These are phyloP conservation scores for Scedosporium apiospermum DNA, from an alignment of 2,329 filamentous ascomycete genomes.

Conservation along the genomic window DNA sequence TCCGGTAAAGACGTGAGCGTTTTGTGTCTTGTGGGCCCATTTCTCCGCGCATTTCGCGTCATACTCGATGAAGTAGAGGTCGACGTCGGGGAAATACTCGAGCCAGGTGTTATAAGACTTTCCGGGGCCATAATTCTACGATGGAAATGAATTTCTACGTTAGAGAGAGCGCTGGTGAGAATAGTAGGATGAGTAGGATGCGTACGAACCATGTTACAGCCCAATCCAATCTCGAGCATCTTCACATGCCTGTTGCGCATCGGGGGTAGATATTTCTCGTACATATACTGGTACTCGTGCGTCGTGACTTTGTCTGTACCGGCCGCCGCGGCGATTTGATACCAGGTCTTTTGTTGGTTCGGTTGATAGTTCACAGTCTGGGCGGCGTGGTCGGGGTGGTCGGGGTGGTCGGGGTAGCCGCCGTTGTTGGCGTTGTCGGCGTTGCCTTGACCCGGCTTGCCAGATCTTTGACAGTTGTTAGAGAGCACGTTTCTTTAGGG, in stretches of 20 bases:
- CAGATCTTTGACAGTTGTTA: background rate
- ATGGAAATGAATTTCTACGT: background rate
- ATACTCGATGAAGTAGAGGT: slow-evolving; percentile 32
- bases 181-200: background rate
- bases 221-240: slow-evolving; percentile 31
- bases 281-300: slow-evolving; percentile 29
- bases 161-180: background rate
- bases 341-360: background rate
- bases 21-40: slow-evolving; percentile 22
- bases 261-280: slow-evolving; percentile 26
- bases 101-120: slow-evolving; percentile 30
- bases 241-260: slow-evolving; percentile 23
- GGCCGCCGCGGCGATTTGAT: slow-evolving; percentile 20
- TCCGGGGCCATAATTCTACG: slow-evolving; percentile 24
- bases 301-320: slow-evolving; percentile 29
- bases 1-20: slow-evolving; percentile 27
- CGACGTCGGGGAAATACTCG: slow-evolving; percentile 26
- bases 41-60: slow-evolving; percentile 24
- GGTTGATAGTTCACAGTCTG: background rate
- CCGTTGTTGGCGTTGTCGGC: background rate
- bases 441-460: background rate
- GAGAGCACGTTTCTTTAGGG: background rate
- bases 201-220: slow-evolving; percentile 24
- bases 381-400: background rate
- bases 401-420: too few relatives aligned